Percentiles rank a stretch among this genome's conserved stretches.
phyloP scores from a whole-genome alignment of 305 asterid species.

The Withania somnifera region DNA sequence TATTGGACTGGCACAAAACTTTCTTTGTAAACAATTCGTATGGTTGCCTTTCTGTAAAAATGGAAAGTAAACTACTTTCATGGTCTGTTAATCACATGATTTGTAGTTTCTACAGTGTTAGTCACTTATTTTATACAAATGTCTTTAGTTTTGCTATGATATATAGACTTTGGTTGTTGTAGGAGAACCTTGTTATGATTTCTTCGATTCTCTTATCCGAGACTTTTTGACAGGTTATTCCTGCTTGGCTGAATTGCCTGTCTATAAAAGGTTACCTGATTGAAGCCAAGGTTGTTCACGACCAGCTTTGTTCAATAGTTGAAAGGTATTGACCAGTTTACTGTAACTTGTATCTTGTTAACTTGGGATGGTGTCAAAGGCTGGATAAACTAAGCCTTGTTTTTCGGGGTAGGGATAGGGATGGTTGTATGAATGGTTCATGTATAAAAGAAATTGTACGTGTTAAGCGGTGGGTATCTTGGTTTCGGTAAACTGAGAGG shows the following conservation, averaged over 20 bases:
- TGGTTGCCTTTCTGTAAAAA: not conserved
- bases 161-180: not conserved
- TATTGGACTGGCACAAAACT: not conserved
- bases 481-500: not conserved
- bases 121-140: not conserved
- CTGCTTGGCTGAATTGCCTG: slow-evolving; percentile 21
- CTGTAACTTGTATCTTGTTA: not conserved
- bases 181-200: not conserved
- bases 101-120: not conserved
- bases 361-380: not conserved
- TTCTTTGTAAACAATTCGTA: not conserved
- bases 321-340: slow-evolving; percentile 10
- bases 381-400: not conserved
- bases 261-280: slow-evolving; percentile 20
- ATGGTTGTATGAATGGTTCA: not conserved
- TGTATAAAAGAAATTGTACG: not conserved
- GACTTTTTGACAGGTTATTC: slow-evolving; percentile 10
- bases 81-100: not conserved
- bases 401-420: not conserved
- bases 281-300: slow-evolving; percentile 23
- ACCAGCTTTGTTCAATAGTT: slow-evolving; percentile 21
- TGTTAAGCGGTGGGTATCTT: not conserved
- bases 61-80: not conserved
- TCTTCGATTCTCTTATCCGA: not conserved
- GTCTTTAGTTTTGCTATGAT: not conserved